Base-by-base conservation (phyloP, 202 grass and related monocot genomes). In the Zizania palustris region DNA sequence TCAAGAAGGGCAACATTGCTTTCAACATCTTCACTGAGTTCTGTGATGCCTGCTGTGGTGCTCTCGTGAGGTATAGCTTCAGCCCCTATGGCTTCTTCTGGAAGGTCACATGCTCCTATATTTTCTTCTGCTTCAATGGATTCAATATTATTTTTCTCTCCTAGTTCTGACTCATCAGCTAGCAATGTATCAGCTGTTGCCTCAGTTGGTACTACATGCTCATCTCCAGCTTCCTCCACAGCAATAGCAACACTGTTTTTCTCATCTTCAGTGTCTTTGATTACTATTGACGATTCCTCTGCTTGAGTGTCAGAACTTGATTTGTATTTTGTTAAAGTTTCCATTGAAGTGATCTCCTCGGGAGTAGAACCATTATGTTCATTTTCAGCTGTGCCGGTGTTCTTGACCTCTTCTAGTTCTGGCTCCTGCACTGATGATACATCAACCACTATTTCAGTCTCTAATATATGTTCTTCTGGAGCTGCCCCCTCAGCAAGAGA, bases 91-190 rank as follows among this genome's bases (percentile, higher is more conserved):
- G n/a, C 60, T 41, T 75, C 84, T 81, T 38, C 7, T 71, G 64
- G 33, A 14, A 34, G 57, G 22, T 15, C 57, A 76, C 48, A 11
- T 62, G 71, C 16, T 7, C 0, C 41, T 21, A 64, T 62, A 70
- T 63, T 69, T n/a, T 76, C 77, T 37, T 81, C 64, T 75, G 60
- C 62, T 65, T 40, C 66, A 66, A 43, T 36, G n/a, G 66, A 4
- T 48, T 77, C 73, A 60, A 8, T 60, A 33, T 72, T 64, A 36
- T 86, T 81, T 43, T 3, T 63, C 36, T 80, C 71, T 86, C 71
- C 65, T n/a, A n/a, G n/a, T n/a, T n/a, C n/a, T n/a, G n/a, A n/a
- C n/a, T n/a, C n/a, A n/a, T n/a, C n/a, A n/a, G n/a, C n/a, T n/a
- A n/a, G n/a, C n/a, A n/a, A n/a, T n/a, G n/a, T n/a, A n/a, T n/a